Base-by-base conservation (phyloP, 352 stramenopile genomes). In the Aphanomyces cochlioides region DNA sequence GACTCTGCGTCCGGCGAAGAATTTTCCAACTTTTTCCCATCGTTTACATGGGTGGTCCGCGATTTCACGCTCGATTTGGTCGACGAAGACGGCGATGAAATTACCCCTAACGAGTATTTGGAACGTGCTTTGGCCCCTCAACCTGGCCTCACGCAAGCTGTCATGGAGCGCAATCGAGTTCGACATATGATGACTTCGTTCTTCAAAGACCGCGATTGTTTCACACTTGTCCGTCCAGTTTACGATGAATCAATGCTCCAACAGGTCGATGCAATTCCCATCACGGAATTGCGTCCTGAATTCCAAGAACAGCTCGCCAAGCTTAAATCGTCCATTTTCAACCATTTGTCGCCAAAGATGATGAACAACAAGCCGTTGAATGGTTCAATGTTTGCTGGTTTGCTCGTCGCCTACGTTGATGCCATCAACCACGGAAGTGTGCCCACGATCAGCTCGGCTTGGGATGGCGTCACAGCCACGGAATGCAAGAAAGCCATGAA, bases 1-100 rank as follows among this genome's bases (percentile, higher is more conserved):
- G 65, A 53, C 13, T 75, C 75, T 34, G 78, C 88, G 53, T 21
- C 43, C 5, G 81, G 88, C 43, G 82, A 92, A 45, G 77, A 92
- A 73, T 87, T 93, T 56, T 83, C 90, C 75, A 83, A 79, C 47
- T 95, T 95, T 71, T 95, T 96, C 72, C 89, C 89, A 59, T 91
- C 82, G 8, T 96, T 96, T 71, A 73, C 93, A 36, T 96, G 89
- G 89, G 79, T 96, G 53, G 84, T 96, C 36, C 83, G 89, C 60
- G 89, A 96, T 64, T 96, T 96, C 64, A 90, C 89, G 36, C 76
- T 96, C 12, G 82, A 95, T 59, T 77, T 96, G 8, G 82, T 93
- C 41, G 85, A 94, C 63, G 86, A 93, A 77, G 85, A 95, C 67
- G 87, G 87, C 69, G 78, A 91, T 56, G 75, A 79, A 13, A 93